Evolutionary conservation across 2,329 filamentous ascomycete species (phyloP).

Genomic region (Arthrocladium fulminans): DNA sequence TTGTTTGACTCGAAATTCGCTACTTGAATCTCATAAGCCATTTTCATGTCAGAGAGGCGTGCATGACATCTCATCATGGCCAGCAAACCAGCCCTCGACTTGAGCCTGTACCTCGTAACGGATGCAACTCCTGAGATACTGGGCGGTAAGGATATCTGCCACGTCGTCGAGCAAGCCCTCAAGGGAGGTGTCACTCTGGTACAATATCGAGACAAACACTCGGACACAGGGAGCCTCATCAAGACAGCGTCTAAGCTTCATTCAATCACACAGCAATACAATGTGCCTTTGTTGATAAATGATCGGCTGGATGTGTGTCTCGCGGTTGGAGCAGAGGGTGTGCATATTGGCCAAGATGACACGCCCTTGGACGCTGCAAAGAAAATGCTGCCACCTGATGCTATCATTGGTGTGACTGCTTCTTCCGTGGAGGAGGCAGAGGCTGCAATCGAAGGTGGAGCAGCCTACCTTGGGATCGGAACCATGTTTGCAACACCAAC

Average conservation of each 20-base stretch:
- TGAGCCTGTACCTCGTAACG: constrained; percentile 82
- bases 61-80: neutral
- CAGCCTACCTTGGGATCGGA: constrained; percentile 84
- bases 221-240: constrained; percentile 63
- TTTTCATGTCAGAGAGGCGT: too few species aligned
- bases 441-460: constrained; percentile 63
- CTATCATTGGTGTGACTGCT: constrained; percentile 86
- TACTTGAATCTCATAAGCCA: too few species aligned
- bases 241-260: constrained; percentile 64
- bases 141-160: constrained; percentile 57
- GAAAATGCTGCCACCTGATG: constrained; percentile 60
- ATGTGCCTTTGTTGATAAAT: constrained; percentile 80
- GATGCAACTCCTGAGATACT: constrained; percentile 84
- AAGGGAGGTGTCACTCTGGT: constrained; percentile 75
- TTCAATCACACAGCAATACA: constrained; percentile 54
- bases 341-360: constrained; percentile 93
- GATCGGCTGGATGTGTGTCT: constrained; percentile 84
- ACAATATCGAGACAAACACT: constrained; percentile 83
- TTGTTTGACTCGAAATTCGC: too few species aligned
- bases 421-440: constrained; percentile 64
- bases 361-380: constrained; percentile 65
- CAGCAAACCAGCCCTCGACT: constrained; percentile 48
- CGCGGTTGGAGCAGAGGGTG: constrained; percentile 78
- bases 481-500: constrained; percentile 81
- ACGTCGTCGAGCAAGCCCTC: constrained; percentile 67